These are phyloP conservation scores for Recurvomyces mirabilis DNA, from an alignment of 495 filamentous ascomycete genomes.

Conservation along the genomic window DNA sequence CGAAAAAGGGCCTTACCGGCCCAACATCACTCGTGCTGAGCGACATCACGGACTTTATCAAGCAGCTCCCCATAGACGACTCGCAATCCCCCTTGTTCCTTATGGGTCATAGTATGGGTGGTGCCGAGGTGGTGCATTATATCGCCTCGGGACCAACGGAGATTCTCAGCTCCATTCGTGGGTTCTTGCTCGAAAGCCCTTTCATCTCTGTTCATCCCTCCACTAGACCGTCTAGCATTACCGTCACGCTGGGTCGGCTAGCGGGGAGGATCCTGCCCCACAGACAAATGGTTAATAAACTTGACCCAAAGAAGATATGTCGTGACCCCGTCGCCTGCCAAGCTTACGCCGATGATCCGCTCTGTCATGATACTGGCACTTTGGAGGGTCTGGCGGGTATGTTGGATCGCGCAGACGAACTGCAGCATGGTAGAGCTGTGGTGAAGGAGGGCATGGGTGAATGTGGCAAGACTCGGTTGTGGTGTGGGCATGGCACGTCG, in stretches of 20 bases:
- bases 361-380: constrained; percentile 71
- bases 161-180: constrained; percentile 36
- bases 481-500: constrained; percentile 54
- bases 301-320: constrained; percentile 48
- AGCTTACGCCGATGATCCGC: constrained; percentile 46
- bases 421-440: constrained; percentile 38
- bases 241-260: constrained; percentile 50
- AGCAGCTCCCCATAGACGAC: constrained; percentile 37
- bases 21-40: constrained; percentile 57
- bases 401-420: constrained; percentile 52
- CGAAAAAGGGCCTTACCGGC: constrained; percentile 57
- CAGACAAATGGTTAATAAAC: constrained; percentile 42
- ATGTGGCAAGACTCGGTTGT: constrained; percentile 37
- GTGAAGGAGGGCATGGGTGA: constrained; percentile 27
- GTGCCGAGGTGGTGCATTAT: constrained; percentile 54
- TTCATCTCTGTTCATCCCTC: constrained; percentile 56
- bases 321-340: constrained; percentile 50
- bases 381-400: constrained; percentile 62
- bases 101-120: constrained; percentile 83
- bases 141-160: constrained; percentile 33
- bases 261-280: constrained; percentile 53
- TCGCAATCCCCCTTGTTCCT: constrained; percentile 57
- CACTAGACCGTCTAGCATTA: constrained; percentile 46
- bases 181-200: constrained; percentile 57
- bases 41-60: constrained; percentile 62